These are phyloP conservation scores for Pontederia paniculata DNA, from an alignment of 176 grass and related monocot species.

Conservation along the genomic window DNA sequence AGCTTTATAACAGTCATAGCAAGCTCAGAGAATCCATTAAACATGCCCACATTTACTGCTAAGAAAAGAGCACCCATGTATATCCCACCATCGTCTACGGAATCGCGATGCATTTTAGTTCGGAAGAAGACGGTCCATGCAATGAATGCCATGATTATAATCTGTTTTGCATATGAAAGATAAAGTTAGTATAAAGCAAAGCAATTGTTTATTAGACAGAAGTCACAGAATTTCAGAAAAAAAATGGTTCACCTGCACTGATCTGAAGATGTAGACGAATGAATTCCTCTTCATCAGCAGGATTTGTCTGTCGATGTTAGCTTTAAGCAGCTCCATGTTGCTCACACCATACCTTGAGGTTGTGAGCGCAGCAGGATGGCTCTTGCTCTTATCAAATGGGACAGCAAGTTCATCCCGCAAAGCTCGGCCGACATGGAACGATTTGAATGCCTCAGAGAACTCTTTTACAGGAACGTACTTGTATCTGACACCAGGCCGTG, in stretches of 20 bases:
- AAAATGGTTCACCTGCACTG: slow-evolving; percentile 8
- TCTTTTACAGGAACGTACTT: slow-evolving; percentile 49
- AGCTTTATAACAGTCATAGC: slow-evolving; percentile 50
- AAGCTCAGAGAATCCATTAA: slow-evolving; percentile 71
- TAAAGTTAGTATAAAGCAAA: background rate
- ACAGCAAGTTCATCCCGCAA: slow-evolving; percentile 36
- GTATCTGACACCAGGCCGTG: slow-evolving; percentile 23
- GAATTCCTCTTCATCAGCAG: slow-evolving; percentile 78
- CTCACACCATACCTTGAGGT: slow-evolving; percentile 58
- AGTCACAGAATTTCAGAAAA: background rate
- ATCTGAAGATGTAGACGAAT: slow-evolving; percentile 54
- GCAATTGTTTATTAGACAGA: background rate
- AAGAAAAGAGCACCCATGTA: slow-evolving; percentile 74
- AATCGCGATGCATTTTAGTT: slow-evolving; percentile 34
- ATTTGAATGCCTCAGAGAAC: slow-evolving; percentile 38
- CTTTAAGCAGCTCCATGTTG: slow-evolving; percentile 71
- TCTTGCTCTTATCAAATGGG: slow-evolving; percentile 38
- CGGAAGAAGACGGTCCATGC: slow-evolving; percentile 58
- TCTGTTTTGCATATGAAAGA: slow-evolving; percentile 25
- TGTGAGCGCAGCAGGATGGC: slow-evolving; percentile 44
- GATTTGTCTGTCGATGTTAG: slow-evolving; percentile 58
- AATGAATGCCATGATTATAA: slow-evolving; percentile 43
- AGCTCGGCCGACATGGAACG: slow-evolving; percentile 35
- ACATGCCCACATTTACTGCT: slow-evolving; percentile 44
- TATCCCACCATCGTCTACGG: slow-evolving; percentile 46